Evolutionary conservation across 257 asterid genomes (phyloP).

Genomic region (Fraxinus cuspidata): DNA sequence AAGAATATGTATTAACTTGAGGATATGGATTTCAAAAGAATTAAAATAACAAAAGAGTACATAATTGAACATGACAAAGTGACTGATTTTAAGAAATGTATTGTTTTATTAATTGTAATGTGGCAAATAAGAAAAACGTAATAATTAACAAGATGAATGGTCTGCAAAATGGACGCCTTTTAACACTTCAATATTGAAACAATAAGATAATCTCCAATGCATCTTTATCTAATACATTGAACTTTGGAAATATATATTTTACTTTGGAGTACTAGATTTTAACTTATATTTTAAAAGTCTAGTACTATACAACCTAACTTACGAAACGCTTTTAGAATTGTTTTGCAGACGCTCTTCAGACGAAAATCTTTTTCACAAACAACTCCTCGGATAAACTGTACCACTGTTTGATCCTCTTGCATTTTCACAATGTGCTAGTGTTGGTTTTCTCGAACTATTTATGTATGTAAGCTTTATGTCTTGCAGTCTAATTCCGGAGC

Average conservation of each 20-base stretch:
- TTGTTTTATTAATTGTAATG: no score
- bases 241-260: not conserved
- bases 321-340: not conserved
- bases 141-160: no score
- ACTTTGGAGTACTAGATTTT: not conserved
- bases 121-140: no score
- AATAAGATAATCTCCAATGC: not conserved
- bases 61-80: no score
- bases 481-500: conserved; percentile 58
- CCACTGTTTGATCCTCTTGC: conserved; percentile 51
- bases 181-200: not conserved
- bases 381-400: conserved; percentile 54
- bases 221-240: not conserved
- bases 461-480: conserved; percentile 50
- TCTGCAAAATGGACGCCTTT: no score
- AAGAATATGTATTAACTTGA: no score
- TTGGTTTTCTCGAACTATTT: conserved; percentile 35
- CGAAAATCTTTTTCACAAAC: conserved; percentile 28
- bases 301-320: not conserved
- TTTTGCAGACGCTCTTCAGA: not conserved
- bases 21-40: no score
- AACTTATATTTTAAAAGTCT: no score
- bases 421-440: conserved; percentile 52
- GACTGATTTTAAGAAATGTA: no score
- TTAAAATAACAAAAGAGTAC: no score